phyloP scores from a whole-genome alignment of 2,329 filamentous ascomycete genomes.

The Calonectria crousiana region DNA sequence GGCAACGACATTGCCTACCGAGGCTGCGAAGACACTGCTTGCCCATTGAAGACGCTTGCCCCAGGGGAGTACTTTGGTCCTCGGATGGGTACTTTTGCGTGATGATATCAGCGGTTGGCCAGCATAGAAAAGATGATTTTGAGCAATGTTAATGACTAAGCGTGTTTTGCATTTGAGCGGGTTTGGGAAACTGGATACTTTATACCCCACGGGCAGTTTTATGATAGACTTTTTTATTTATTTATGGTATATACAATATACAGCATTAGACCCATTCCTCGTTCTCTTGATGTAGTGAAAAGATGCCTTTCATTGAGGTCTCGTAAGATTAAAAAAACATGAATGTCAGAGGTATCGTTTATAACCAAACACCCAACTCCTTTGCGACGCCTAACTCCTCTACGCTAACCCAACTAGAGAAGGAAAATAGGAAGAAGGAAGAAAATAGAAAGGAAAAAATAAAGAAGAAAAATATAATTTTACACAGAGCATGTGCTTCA shows the following conservation, averaged over 20 bases:
- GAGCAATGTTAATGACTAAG: slow-evolving; percentile 40
- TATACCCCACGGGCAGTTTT: slow-evolving; percentile 42
- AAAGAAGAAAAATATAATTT: not conserved
- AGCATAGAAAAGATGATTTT: slow-evolving; percentile 39
- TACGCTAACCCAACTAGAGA: not conserved
- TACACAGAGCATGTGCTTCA: not conserved
- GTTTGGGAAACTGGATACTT: slow-evolving; percentile 37
- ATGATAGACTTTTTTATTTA: slow-evolving; percentile 36
- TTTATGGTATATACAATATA: slow-evolving; percentile 34
- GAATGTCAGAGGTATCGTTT: slow-evolving; percentile 31
- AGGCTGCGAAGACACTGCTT: slow-evolving; percentile 58
- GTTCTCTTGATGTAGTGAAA: not conserved
- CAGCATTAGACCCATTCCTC: not conserved
- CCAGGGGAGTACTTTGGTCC: slow-evolving; percentile 55
- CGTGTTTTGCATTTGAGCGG: slow-evolving; percentile 38
- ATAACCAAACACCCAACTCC: slow-evolving; percentile 12
- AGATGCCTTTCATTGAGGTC: slow-evolving; percentile 19
- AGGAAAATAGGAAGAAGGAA: not conserved
- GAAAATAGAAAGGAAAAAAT: not conserved
- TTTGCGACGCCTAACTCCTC: not conserved
- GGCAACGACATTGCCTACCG: slow-evolving; percentile 57
- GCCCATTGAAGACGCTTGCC: slow-evolving; percentile 50
- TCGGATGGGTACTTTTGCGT: slow-evolving; percentile 52
- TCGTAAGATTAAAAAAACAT: slow-evolving; percentile 2
- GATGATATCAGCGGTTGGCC: not conserved